phyloP scores from a whole-genome alignment of 2,329 filamentous ascomycete species.

The Aspergillus tubingensis region DNA sequence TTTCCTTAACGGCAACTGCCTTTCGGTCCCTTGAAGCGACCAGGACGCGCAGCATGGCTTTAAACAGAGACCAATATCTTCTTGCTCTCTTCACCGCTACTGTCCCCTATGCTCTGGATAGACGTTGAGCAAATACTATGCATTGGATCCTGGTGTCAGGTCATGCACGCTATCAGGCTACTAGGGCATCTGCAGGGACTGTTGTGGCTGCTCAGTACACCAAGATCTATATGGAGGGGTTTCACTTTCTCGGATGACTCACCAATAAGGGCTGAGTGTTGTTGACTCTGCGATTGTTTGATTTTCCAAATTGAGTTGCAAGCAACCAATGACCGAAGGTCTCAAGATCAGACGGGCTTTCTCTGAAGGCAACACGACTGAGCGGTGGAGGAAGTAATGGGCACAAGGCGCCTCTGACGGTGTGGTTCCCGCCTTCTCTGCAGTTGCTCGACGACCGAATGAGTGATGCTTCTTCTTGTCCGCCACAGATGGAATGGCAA shows the following conservation, averaged over 20 bases:
- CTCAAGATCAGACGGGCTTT: neutral
- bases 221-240: conserved; percentile 25
- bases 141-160: conserved; percentile 14
- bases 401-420: neutral
- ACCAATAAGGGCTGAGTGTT: conserved; percentile 1
- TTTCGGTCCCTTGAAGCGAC: conserved; percentile 13
- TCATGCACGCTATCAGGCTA: conserved; percentile 24
- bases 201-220: conserved; percentile 21
- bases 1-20: conserved; percentile 10
- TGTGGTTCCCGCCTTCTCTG: neutral
- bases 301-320: neutral
- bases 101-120: conserved; percentile 14
- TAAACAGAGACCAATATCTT: conserved; percentile 18
- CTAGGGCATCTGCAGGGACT: conserved; percentile 31
- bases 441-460: neutral
- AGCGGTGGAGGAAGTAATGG: neutral
- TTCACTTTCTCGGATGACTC: conserved; percentile 21
- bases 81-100: conserved; percentile 30
- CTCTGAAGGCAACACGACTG: neutral
- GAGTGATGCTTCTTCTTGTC: neutral
- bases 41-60: conserved; percentile 23
- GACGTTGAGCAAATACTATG: conserved; percentile 7
- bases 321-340: neutral
- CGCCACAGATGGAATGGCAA: neutral
- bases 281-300: neutral